phyloP scores from a whole-genome alignment of 768 basidiomycete genomes.

The Suillus bovinus region DNA sequence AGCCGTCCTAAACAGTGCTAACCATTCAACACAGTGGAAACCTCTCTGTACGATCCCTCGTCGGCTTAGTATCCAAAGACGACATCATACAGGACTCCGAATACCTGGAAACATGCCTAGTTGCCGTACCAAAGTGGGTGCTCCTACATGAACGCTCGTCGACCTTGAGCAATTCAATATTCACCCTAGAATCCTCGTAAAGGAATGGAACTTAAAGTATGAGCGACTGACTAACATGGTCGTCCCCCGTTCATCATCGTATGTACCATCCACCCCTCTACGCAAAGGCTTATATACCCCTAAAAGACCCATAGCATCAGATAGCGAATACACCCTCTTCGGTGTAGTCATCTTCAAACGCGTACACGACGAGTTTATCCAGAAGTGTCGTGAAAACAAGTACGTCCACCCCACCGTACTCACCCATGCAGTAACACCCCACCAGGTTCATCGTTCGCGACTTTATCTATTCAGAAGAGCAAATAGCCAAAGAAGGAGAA shows the following conservation, averaged over 20 bases:
- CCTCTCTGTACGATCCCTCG: slow-evolving; percentile 86
- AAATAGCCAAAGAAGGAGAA: slow-evolving; percentile 74
- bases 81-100: slow-evolving; percentile 89
- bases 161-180: slow-evolving; percentile 12
- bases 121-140: slow-evolving; percentile 90
- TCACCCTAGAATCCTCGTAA: slow-evolving; percentile 61
- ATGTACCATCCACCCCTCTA: slow-evolving; percentile 30
- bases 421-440: background rate
- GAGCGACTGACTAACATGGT: slow-evolving; percentile 88
- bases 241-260: slow-evolving; percentile 91
- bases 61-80: slow-evolving; percentile 79
- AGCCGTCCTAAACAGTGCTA: background rate
- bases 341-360: slow-evolving; percentile 87
- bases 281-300: slow-evolving; percentile 12
- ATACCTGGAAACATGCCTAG: slow-evolving; percentile 88
- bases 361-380: slow-evolving; percentile 88
- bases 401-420: slow-evolving; percentile 35
- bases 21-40: slow-evolving; percentile 65
- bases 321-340: slow-evolving; percentile 88
- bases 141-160: slow-evolving; percentile 7
- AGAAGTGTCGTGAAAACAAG: slow-evolving; percentile 96
- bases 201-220: slow-evolving; percentile 89
- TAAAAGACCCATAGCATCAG: slow-evolving; percentile 69
- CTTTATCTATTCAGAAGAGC: slow-evolving; percentile 85
- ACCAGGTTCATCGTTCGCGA: slow-evolving; percentile 91